Evolutionary conservation across 2,329 filamentous ascomycete genomes (phyloP), one percentile per base, ranked within the genome.

Genomic region (Lasiodiplodia sp.): DNA sequence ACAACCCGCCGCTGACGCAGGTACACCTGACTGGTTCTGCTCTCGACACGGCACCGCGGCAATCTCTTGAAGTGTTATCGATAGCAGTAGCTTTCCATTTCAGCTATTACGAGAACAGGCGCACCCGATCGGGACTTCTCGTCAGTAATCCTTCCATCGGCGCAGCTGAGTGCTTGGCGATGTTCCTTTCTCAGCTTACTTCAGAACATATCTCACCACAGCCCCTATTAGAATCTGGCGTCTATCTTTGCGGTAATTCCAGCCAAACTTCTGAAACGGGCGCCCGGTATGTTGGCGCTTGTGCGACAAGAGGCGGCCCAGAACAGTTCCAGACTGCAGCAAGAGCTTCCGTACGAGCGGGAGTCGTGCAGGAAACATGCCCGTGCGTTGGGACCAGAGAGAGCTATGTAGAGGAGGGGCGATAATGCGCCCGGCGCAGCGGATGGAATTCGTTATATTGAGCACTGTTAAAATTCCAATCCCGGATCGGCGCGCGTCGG

Each of bases 301-400:
- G 60, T 64, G 60, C 16, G 16, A 64, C 60, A 5, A 21, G 28
- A 16, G 44, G 60, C 47, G 12, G 57, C 3, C 12, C 47, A 12
- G 60, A 64, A 53, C 44, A 64, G 60, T 64, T 64, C 60, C 60
- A 64, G 60, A 38, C 38, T 38, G 60, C 40, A 21, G 58, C 40
- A 34, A 11, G 38, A 40, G 34, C n/a, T 28, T 34, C 57, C 10
- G 57, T 25, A 21, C 18, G 38, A 31, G 60, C 60, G 60, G 44
- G 23, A n/a, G 44, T 18, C 6, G 12, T 44, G 31, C 40, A 16
- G 28, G 23, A 11, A 12, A 31, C 12, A 10, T 12, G 37, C 16
- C 57, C 12, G 57, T 60, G 57, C 14, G 34, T 12, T 60, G 57
- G 23, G 37, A 23, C 21, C 11, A 14, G 37, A 28, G n/a, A 47